Percentiles rank a stretch among this genome's conserved stretches.
Conservation (phyloP, 768 basidiomycete species). For the Kockovaella imperatae region DNA sequence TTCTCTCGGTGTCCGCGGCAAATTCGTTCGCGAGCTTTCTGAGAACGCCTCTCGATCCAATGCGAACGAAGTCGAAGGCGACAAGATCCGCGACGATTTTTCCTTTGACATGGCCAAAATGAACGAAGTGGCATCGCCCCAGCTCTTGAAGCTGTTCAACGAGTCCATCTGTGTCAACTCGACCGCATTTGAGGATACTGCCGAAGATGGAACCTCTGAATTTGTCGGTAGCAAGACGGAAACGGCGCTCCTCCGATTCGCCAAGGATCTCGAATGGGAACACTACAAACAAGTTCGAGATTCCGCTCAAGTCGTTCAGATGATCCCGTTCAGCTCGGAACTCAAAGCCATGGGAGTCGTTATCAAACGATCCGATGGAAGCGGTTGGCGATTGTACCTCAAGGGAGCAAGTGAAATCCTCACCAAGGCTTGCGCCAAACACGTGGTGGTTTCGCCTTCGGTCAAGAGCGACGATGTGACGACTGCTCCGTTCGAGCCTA, state of each 20-base stretch:
- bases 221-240: slow-evolving; percentile 96
- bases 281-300: slow-evolving; percentile 64
- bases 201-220: slow-evolving; percentile 54
- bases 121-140: slow-evolving; percentile 56
- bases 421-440: slow-evolving; percentile 61
- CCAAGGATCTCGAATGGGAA: slow-evolving; percentile 69
- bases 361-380: slow-evolving; percentile 52
- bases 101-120: slow-evolving; percentile 72
- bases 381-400: slow-evolving; percentile 62
- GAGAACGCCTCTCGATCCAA: slow-evolving; percentile 67
- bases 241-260: slow-evolving; percentile 78
- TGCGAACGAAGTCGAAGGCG: slow-evolving; percentile 52
- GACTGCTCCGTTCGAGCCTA: slow-evolving; percentile 57
- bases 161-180: slow-evolving; percentile 83
- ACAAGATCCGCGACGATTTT: slow-evolving; percentile 55
- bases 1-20: slow-evolving; percentile 85
- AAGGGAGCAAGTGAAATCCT: slow-evolving; percentile 96
- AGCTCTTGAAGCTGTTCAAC: slow-evolving; percentile 64
- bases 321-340: slow-evolving; percentile 89
- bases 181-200: slow-evolving; percentile 76
- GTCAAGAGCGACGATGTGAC: slow-evolving; percentile 48
- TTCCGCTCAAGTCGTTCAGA: slow-evolving; percentile 58
- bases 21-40: slow-evolving; percentile 74
- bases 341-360: slow-evolving; percentile 94
- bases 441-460: slow-evolving; percentile 57